These are phyloP conservation scores for Cucumis cinereus DNA, from an alignment of 306 rosid genomes.

Conservation along the genomic window DNA sequence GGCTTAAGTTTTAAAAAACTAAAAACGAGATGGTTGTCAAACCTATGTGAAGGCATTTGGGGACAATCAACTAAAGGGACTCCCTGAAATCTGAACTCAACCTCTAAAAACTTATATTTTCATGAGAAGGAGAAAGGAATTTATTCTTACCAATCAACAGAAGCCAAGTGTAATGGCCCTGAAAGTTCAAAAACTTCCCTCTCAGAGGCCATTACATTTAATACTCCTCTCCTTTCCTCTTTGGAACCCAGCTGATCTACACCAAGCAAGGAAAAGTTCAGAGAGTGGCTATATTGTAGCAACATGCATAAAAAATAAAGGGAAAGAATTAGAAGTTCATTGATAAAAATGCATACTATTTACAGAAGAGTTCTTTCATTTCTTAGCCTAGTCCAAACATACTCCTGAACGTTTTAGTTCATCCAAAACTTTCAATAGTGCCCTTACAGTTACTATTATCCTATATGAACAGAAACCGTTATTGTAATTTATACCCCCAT, in stretches of 20 bases:
- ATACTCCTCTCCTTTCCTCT: constrained; percentile 13
- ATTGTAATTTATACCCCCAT: no score
- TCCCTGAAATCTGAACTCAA: neutral
- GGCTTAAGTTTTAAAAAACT: no score
- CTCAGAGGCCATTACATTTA: constrained; percentile 48
- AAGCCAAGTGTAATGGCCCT: constrained; percentile 71
- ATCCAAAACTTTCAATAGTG: no score
- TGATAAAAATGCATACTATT: neutral
- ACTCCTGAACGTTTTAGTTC: no score
- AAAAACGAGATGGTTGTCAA: no score
- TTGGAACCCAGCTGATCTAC: constrained; percentile 16
- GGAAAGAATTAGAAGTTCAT: neutral
- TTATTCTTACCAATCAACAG: constrained; percentile 52
- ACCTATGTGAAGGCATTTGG: no score
- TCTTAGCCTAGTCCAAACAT: no score
- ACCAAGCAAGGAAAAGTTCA: neutral
- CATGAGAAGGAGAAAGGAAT: neutral
- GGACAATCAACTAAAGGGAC: neutral
- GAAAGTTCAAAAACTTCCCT: constrained; percentile 55
- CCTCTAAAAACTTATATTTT: neutral
- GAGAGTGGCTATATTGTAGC: neutral
- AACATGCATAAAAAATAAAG: neutral
- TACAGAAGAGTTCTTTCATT: no score
- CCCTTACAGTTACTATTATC: no score
- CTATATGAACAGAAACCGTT: no score